Evolutionary conservation across 2,329 filamentous ascomycete genomes (phyloP).

Genomic region (Fusarium hostae): DNA sequence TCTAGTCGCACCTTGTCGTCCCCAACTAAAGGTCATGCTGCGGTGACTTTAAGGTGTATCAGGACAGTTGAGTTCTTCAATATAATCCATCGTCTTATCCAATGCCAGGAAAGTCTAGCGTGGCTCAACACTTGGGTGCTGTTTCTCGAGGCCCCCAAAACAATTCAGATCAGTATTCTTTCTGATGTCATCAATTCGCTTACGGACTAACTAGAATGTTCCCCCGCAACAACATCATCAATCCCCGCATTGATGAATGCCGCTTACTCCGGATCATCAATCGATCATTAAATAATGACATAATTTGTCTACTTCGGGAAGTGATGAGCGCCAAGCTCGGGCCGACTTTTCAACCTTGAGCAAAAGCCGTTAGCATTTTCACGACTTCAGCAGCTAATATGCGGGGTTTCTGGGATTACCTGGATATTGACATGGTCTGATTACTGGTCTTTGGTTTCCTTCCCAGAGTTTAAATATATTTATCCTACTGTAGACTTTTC

Average conservation of each 20-base stretch:
- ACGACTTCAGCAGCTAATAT: background rate
- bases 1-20: too few species aligned
- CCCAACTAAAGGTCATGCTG: too few species aligned
- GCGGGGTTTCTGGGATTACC: background rate
- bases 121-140: too few species aligned
- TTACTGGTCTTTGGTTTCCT: background rate
- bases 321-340: background rate
- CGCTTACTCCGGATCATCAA: background rate
- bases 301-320: background rate
- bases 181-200: too few species aligned
- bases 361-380: background rate
- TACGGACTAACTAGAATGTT: background rate
- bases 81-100: too few species aligned
- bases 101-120: too few species aligned
- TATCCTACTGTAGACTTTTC: too few species aligned
- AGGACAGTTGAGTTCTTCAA: too few species aligned
- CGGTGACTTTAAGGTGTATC: too few species aligned
- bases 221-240: background rate
- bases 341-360: background rate
- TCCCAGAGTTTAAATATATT: background rate
- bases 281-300: background rate
- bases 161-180: too few species aligned
- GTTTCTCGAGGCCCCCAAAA: too few species aligned
- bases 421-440: background rate
- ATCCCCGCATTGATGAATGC: background rate